These are phyloP conservation scores for Aureobasidium zeae DNA, from an alignment of 2,329 filamentous ascomycete genomes.

Conservation along the genomic window DNA sequence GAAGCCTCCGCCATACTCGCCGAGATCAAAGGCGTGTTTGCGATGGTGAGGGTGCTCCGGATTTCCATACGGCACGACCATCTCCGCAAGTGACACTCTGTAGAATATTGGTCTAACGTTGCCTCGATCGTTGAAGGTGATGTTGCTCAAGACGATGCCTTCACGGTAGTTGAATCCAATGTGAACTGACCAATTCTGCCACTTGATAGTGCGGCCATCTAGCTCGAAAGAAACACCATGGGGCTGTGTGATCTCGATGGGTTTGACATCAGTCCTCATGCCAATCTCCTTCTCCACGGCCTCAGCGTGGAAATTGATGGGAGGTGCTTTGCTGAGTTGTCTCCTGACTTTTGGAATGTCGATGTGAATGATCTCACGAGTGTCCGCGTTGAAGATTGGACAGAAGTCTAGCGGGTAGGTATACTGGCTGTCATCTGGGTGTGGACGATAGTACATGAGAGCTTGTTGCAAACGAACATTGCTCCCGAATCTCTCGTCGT, in stretches of 20 bases:
- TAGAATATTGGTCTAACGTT: constrained; percentile 76
- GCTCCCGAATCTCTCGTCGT: constrained; percentile 80
- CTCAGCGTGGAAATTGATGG: constrained; percentile 71
- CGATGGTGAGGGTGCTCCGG: constrained; percentile 71
- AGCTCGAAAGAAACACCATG: constrained; percentile 82
- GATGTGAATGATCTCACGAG: constrained; percentile 68
- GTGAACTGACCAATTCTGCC: constrained; percentile 92
- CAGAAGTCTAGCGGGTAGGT: constrained; percentile 89
- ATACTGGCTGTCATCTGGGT: constrained; percentile 81
- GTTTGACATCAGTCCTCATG: constrained; percentile 71
- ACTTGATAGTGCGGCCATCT: constrained; percentile 63
- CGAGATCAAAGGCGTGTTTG: constrained; percentile 69
- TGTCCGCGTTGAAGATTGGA: constrained; percentile 78
- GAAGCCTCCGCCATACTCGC: constrained; percentile 72
- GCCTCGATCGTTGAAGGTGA: constrained; percentile 65
- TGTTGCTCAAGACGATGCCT: constrained; percentile 82
- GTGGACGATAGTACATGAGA: constrained; percentile 87
- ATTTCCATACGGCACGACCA: constrained; percentile 86
- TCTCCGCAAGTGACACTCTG: constrained; percentile 79
- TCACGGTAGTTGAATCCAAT: constrained; percentile 93
- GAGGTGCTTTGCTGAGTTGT: constrained; percentile 59
- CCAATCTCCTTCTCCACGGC: constrained; percentile 65
- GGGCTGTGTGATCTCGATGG: constrained; percentile 77
- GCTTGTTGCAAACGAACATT: constrained; percentile 76
- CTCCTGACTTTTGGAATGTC: constrained; percentile 71